Evolutionary conservation across 306 rosid genomes (phyloP).

Genomic region (Prunus kanzakura): DNA sequence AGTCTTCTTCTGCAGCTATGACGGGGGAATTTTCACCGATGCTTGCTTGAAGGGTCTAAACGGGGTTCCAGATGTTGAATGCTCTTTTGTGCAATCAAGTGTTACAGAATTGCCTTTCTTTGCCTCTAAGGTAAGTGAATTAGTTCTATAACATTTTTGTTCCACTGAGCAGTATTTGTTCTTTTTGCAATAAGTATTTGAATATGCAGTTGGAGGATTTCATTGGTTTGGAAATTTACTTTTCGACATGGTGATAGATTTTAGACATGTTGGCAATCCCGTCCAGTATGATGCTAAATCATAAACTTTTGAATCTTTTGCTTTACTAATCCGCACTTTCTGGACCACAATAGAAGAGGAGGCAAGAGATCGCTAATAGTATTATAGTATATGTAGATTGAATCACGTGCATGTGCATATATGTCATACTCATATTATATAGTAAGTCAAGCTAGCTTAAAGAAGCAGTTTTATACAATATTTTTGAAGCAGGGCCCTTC

Average conservation of each 20-base stretch:
- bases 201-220: not conserved
- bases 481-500: too few relatives aligned
- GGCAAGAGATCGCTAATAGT: too few relatives aligned
- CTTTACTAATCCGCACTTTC: not conserved
- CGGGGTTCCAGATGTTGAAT: constrained; percentile 32
- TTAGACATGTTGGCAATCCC: too few relatives aligned
- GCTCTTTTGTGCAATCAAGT: constrained; percentile 78
- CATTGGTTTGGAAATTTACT: not conserved
- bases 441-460: too few relatives aligned
- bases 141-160: not conserved
- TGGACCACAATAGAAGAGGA: too few relatives aligned
- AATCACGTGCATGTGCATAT: too few relatives aligned
- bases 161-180: not conserved
- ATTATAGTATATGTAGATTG: too few relatives aligned
- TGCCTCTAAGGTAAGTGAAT: constrained; percentile 63
- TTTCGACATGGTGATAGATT: too few relatives aligned
- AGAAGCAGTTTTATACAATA: too few relatives aligned
- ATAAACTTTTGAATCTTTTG: not conserved
- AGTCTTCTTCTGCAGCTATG: not conserved
- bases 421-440: too few relatives aligned
- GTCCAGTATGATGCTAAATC: too few relatives aligned
- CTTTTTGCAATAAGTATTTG: not conserved
- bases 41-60: not conserved
- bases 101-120: constrained; percentile 84
- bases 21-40: not conserved